Base-by-base conservation (phyloP, 164 flowering plant genomes). In the Nymphaea colorata region DNA sequence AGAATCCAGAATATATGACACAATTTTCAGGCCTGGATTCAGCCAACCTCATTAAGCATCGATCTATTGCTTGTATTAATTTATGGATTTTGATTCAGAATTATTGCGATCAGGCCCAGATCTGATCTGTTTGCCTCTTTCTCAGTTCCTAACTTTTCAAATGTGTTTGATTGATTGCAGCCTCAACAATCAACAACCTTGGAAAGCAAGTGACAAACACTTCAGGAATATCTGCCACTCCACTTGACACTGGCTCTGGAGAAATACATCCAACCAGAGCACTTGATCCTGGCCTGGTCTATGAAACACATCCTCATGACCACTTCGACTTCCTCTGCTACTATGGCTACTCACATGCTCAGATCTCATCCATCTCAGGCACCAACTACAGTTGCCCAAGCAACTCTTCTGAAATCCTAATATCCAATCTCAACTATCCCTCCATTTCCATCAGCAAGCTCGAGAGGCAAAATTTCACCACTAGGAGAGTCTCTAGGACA, bases 171-270 rank as follows among this genome's bases (percentile, higher is more conserved):
- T 1, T 10, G 11, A 45, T 43, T 76, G 79, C 90, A 91, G 94
- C 97, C 51, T 81, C 79, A 3, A 42, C 62, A 6, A 70, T 73
- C 36, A 80, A 86, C 78, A 89, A 88, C 80, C 60, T 72, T 72
- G 79, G 85, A 65, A 79, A 75, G 59, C 79, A 81, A 2, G 41
- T 87, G 42, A 80, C 82, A 67, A 83, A 86, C 69, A 82, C 75
- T 69, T 74, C 88, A 67, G 68, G 76, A 42, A 3, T 41, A 44
- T 62, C 60, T 12, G 87, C 93, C 64, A 91, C 55, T 61, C 87
- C 91, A 67, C 92, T 84, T 65, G 90, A 87, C 10, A 71, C 73
- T 59, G 98, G 98, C 0, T 88, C 72, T 1, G 98, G 98, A 67
- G 92, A 91, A 70, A 80, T 89, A 60, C 83, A 67, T 70, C 98